phyloP scores from a whole-genome alignment of 306 rosid species.

The Herpetospermum pedunculosum region DNA sequence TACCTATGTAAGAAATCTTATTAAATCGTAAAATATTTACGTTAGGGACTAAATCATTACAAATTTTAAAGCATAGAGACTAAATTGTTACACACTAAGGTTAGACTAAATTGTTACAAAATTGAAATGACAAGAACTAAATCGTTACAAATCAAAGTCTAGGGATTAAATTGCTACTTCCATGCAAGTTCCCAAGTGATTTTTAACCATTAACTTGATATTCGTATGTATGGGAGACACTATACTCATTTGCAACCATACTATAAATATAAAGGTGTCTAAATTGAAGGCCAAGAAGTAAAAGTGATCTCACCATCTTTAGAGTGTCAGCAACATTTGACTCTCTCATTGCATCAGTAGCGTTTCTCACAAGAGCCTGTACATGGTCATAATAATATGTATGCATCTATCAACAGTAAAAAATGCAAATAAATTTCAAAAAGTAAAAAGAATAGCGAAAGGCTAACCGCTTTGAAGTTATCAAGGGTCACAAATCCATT shows the following conservation, averaged over 20 bases:
- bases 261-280: not conserved
- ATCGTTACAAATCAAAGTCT: too few relatives aligned
- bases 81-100: too few relatives aligned
- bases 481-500: slow-evolving; percentile 55
- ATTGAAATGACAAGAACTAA: too few relatives aligned
- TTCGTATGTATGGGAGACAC: not conserved
- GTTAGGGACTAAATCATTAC: too few relatives aligned
- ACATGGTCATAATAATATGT: not conserved
- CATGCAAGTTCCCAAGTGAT: too few relatives aligned
- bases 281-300: not conserved
- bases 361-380: slow-evolving; percentile 78
- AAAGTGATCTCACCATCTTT: slow-evolving; percentile 47
- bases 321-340: slow-evolving; percentile 62
- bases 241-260: not conserved
- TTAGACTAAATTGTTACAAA: too few relatives aligned
- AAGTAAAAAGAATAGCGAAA: not conserved
- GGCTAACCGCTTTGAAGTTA: slow-evolving; percentile 74
- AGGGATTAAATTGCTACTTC: too few relatives aligned
- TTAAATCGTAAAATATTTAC: too few relatives aligned
- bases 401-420: not conserved
- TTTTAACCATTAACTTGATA: not conserved
- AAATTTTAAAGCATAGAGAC: too few relatives aligned
- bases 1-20: too few relatives aligned
- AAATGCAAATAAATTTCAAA: not conserved
- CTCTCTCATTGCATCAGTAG: slow-evolving; percentile 91